Conservation (phyloP, 164 flowering plant genomes). For the Piper betle region DNA sequence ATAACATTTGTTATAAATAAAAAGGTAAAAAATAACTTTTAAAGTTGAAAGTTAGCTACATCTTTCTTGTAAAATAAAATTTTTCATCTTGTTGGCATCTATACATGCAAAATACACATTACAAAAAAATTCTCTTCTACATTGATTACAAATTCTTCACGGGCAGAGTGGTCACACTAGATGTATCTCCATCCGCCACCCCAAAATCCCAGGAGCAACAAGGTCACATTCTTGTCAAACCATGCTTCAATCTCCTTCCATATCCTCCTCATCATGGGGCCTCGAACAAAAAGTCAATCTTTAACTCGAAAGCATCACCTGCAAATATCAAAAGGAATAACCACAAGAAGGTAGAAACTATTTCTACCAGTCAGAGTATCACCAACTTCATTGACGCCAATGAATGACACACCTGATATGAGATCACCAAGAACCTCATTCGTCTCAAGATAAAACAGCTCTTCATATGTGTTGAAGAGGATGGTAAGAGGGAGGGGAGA, state of each 20-base stretch:
- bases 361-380: conserved; percentile 11
- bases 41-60: too few species aligned
- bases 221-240: conserved; percentile 2
- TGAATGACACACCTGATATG: conserved; percentile 45
- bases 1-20: too few species aligned
- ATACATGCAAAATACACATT: too few species aligned
- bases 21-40: too few species aligned
- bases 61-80: too few species aligned
- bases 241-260: conserved; percentile 11
- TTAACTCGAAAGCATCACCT: conserved; percentile 1
- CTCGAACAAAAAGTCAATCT: conserved; percentile 9
- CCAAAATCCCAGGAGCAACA: not conserved
- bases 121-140: too few species aligned
- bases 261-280: too few species aligned
- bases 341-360: conserved; percentile 9
- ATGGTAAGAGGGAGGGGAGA: conserved; percentile 7
- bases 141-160: too few species aligned
- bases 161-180: conserved; percentile 9
- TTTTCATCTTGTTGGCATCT: too few species aligned
- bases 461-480: conserved; percentile 16
- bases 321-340: conserved; percentile 1
- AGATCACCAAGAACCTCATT: conserved; percentile 43
- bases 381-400: conserved; percentile 33
- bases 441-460: conserved; percentile 52
- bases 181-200: conserved; percentile 1